phyloP scores from a whole-genome alignment of 1,284 basidiomycete genomes.

The Pascua sp. region DNA sequence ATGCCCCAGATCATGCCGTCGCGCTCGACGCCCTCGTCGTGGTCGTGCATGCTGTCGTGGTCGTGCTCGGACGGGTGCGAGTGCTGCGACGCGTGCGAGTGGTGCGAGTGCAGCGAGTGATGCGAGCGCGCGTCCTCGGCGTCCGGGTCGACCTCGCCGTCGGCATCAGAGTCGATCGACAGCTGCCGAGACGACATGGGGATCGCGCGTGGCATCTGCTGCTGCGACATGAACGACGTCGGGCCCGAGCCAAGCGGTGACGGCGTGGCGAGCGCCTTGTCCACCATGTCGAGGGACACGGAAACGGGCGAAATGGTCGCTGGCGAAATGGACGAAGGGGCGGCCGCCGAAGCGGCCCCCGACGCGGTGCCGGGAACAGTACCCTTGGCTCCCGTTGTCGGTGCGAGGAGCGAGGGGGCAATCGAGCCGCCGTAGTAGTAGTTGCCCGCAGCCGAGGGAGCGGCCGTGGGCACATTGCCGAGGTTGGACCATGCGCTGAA shows the following conservation, averaged over 20 bases:
- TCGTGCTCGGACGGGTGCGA: conserved; percentile 14
- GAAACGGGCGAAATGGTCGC: conserved; percentile 14
- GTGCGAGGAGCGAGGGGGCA: conserved; percentile 31
- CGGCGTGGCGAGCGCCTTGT: conserved; percentile 27
- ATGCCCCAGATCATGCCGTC: conserved; percentile 52
- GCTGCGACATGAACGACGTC: neutral
- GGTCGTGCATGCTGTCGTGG: conserved; percentile 39
- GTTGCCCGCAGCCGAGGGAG: conserved; percentile 11
- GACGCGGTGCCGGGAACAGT: neutral
- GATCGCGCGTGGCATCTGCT: conserved; percentile 10
- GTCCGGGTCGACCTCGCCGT: conserved; percentile 28
- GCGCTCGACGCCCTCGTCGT: conserved; percentile 47
- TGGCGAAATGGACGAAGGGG: conserved; percentile 1
- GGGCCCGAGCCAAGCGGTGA: conserved; percentile 8
- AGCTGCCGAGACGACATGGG: conserved; percentile 4
- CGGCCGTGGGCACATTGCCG: conserved; percentile 6
- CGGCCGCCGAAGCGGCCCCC: neutral
- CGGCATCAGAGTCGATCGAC: conserved; percentile 33
- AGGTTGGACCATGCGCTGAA: conserved; percentile 18
- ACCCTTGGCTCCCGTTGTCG: neutral
- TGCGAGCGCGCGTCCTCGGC: conserved; percentile 10
- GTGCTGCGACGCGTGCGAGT: neutral
- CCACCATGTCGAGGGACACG: conserved; percentile 30
- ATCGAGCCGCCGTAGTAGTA: conserved; percentile 23
- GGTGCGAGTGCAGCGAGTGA: conserved; percentile 10